Percentiles rank a stretch among this genome's conserved stretches.
Conservation (phyloP, 345 rosid genomes). For the Bruguiera parviflora region DNA sequence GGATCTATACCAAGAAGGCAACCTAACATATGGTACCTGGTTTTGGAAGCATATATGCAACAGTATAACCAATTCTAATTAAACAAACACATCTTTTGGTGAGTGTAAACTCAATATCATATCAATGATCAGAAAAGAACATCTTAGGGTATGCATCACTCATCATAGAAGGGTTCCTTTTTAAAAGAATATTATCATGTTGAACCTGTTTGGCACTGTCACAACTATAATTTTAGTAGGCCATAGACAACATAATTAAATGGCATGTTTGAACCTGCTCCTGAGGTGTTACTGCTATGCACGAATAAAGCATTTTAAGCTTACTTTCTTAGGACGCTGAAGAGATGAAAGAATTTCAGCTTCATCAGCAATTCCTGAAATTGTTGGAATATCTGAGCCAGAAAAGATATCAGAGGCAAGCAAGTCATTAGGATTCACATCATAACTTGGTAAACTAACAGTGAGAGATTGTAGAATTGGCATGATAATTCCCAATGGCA, state of each 20-base stretch:
- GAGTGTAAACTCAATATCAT: not conserved
- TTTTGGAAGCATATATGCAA: not conserved
- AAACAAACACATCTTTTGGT: not conserved
- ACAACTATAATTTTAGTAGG: not conserved
- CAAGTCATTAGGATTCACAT: slow-evolving; percentile 40
- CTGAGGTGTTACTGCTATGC: not conserved
- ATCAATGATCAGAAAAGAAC: not conserved
- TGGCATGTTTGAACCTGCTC: slow-evolving; percentile 5
- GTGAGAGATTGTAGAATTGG: slow-evolving; percentile 94
- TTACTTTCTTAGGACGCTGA: slow-evolving; percentile 89
- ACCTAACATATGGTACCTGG: not conserved
- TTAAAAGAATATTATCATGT: not conserved
- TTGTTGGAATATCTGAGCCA: slow-evolving; percentile 76
- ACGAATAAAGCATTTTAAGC: slow-evolving; percentile 1
- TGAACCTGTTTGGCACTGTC: not conserved
- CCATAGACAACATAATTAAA: not conserved
- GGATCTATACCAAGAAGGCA: not conserved
- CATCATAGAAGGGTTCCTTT: not conserved
- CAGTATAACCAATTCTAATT: not conserved
- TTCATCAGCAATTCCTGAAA: slow-evolving; percentile 84
- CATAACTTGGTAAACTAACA: slow-evolving; percentile 67
- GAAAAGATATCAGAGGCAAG: slow-evolving; percentile 67
- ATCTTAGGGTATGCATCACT: not conserved
- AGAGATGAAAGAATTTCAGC: slow-evolving; percentile 98
- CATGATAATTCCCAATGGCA: slow-evolving; percentile 89